Evolutionary conservation across 306 rosid species (phyloP), one percentile per base, ranked within the genome.

Genomic region (Quillaja saponaria): DNA sequence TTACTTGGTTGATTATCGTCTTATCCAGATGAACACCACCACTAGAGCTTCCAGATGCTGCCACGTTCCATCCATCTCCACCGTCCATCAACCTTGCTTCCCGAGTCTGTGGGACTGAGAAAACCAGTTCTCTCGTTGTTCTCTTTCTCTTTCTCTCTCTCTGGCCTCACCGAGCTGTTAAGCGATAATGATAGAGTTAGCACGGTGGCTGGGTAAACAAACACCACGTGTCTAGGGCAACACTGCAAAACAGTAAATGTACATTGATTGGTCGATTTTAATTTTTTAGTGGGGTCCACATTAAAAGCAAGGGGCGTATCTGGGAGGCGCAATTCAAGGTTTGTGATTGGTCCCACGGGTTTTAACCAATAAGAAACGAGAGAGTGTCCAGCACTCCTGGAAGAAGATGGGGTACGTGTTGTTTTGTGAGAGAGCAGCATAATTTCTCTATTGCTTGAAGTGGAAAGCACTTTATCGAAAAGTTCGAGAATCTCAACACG

Each of bases 171-270:
- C 75, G 63, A 76, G 82, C 72, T 69, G 72, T 41, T 77, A 77
- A 82, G 48, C 79, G 82, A 83, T 83, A 78, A 78, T 76, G 92
- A 81, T 83, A 81, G 75, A 82, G 58, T 79, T 15, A 64, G 81
- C 73, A 58, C 77, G 80, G 85, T 82, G 89, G 85, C 79, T 78
- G 67, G 73, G 71, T 69, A 46, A 75, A 52, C 18, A 57, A 0
- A 12, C 80, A 46, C 84, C 96, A 85, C 92, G 88, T 85, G 96
- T 85, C 76, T 72, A 81, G 83, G 86, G 84, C 81, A 63, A 49
- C 74, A 28, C 10, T n/a, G n/a, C n/a, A 25, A 56, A 67, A 66
- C 64, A 82, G 76, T 3, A 18, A 3, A 3, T 18, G 34, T 3
- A 25, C 8, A 7, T n/a, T 54, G 65, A 85, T 85, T 85, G 80